Base-by-base conservation (phyloP, 192 early-diverging fungal species). In the Rhizophagus prolifer region DNA sequence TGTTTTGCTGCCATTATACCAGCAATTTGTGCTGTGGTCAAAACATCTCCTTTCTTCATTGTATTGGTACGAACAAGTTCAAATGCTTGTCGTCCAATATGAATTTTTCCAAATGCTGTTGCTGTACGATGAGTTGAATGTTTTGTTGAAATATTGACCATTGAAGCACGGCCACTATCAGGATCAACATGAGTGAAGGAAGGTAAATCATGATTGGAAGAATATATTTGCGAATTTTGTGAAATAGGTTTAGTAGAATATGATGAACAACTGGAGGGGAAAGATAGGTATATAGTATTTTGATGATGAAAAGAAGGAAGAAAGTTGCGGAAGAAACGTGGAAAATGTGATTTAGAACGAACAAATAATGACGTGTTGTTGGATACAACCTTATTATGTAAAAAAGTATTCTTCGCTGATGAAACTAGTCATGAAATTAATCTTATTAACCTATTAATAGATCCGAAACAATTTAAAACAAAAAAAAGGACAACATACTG, bases 1-100 rank as follows among this genome's bases (percentile, higher is more conserved):
- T 85, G 86, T 81, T 98, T 98, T 54, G 95, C 95, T 8, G 91
- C 96, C 77, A 94, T 89, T 70, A 98, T 95, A 0, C 95, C 96
- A 1, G 96, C 95, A 13, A 96, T 89, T 74, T 92, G 91, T 21
- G 95, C 94, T 2, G 96, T 94, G 0, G 91, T 88, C 38, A 97
- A 80, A 2, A 96, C 96, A 80, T 96, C 95, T 14, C 96, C 96
- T 81, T 98, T 98, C 79, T 90, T 89, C 67, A 90, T 85, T 46
- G 72, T 79, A 80, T 95, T 94, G 6, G 83, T 71, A 38, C 85
- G 83, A 36, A 97, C 73, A 0, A 93, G 85, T 10, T 86, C 72
- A 69, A 91, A 93, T 1, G 94, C 93, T 1, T 90, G 83, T n/a
- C 79, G 81, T 26, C 82, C 83, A 0, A 98, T 81, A 34, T 89